Conservation (phyloP, 2,329 filamentous ascomycete species). For the Venturiaceae sp. region DNA sequence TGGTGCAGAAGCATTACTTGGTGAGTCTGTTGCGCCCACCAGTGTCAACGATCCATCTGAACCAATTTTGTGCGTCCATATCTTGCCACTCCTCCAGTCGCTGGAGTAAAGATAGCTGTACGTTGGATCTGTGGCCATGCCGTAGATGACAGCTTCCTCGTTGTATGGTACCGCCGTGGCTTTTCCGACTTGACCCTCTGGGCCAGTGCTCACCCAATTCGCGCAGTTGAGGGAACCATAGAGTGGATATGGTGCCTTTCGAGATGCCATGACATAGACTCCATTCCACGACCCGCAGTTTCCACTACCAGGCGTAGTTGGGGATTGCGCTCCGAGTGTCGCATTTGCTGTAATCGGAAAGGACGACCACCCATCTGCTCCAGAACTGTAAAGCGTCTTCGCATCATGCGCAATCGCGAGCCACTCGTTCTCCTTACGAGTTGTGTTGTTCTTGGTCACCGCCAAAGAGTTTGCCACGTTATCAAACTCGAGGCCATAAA, state of each 20-base stretch:
- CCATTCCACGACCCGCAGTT: not conserved
- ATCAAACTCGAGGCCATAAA: conserved; percentile 3
- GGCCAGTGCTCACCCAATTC: not conserved
- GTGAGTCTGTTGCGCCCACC: conserved; percentile 64
- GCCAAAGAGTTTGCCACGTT: not conserved
- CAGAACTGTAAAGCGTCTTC: conserved; percentile 5
- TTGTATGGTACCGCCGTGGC: conserved; percentile 46
- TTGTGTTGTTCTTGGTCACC: not conserved
- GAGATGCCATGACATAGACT: conserved; percentile 2
- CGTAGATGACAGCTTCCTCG: conserved; percentile 62
- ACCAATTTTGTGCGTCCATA: conserved; percentile 72
- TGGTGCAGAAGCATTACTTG: conserved; percentile 63
- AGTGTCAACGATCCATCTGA: conserved; percentile 55
- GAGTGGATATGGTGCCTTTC: conserved; percentile 1
- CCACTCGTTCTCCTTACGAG: conserved; percentile 5
- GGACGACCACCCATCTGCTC: conserved; percentile 2
- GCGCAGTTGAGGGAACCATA: conserved; percentile 3
- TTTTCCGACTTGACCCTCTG: conserved; percentile 1
- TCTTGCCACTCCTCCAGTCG: conserved; percentile 65
- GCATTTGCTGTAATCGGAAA: conserved; percentile 4
- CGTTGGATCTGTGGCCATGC: conserved; percentile 68
- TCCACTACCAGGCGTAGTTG: not conserved
- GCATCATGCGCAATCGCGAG: conserved; percentile 4
- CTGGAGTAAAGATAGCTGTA: conserved; percentile 72
- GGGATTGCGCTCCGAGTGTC: not conserved